Evolutionary conservation across 2,329 filamentous ascomycete species (phyloP).

Genomic region (Teratosphaeria viscida): DNA sequence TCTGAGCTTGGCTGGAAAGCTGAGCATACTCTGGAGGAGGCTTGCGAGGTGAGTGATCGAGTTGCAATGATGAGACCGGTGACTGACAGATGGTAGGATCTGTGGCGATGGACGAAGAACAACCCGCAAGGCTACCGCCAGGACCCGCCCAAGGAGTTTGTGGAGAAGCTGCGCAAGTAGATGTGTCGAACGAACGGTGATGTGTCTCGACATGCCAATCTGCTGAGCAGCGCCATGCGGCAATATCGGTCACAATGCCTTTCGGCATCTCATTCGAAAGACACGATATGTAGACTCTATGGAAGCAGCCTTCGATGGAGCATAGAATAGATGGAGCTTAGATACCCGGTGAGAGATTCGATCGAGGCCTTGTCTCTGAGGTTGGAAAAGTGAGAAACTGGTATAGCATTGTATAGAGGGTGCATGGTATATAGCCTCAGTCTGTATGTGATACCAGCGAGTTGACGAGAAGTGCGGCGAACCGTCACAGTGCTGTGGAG

Average conservation of each 20-base stretch:
- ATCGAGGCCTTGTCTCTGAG: background rate
- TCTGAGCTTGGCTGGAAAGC: slow-evolving; percentile 88
- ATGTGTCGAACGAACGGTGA: background rate
- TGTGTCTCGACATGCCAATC: background rate
- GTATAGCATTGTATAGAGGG: background rate
- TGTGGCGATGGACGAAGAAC: slow-evolving; percentile 96
- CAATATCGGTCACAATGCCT: background rate
- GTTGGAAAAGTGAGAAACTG: background rate
- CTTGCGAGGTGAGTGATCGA: slow-evolving; percentile 51
- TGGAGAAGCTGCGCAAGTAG: slow-evolving; percentile 41
- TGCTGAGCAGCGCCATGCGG: background rate
- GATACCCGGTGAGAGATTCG: background rate
- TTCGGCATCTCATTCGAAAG: background rate
- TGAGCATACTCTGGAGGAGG: slow-evolving; percentile 78
- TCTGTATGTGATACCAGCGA: background rate
- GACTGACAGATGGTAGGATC: slow-evolving; percentile 41
- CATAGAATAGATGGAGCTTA: background rate
- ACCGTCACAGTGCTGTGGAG: background rate
- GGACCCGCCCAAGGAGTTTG: slow-evolving; percentile 71
- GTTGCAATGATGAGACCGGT: background rate
- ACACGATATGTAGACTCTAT: background rate
- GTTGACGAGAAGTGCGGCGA: background rate
- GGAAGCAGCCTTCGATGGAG: background rate
- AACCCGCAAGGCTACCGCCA: slow-evolving; percentile 94
- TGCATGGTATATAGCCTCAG: background rate